These are phyloP conservation scores for Metschnikowia lochheadii DNA, from an alignment of 805 yeast genomes.

Conservation along the genomic window DNA sequence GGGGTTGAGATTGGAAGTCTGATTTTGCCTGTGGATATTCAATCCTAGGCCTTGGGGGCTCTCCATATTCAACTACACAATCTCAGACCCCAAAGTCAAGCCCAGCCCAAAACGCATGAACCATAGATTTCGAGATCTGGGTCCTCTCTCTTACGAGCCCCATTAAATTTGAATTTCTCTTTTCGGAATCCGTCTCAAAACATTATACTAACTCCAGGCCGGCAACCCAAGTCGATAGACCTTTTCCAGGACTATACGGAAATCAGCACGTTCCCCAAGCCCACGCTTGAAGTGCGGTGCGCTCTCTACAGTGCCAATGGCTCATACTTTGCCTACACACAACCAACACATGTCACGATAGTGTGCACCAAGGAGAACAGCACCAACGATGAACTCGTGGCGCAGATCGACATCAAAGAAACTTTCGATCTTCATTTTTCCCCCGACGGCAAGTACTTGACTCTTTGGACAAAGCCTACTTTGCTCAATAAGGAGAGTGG, in stretches of 20 bases:
- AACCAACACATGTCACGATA: conserved; percentile 56
- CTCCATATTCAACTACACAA: no score
- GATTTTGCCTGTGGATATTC: no score
- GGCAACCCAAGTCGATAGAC: conserved; percentile 26
- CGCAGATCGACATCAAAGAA: conserved; percentile 54
- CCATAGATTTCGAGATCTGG: no score
- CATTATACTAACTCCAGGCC: conserved; percentile 25
- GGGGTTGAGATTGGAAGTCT: no score
- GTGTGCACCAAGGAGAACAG: conserved; percentile 45
- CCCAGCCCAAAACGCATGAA: no score
- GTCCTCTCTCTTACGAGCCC: background rate
- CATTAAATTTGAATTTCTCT: no score
- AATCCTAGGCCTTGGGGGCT: no score
- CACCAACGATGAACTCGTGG: conserved; percentile 40
- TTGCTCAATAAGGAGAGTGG: conserved; percentile 63
- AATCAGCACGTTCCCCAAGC: conserved; percentile 32
- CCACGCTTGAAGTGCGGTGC: conserved; percentile 51
- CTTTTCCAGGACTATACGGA: conserved; percentile 32
- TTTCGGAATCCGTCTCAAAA: no score
- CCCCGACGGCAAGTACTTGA: conserved; percentile 77
- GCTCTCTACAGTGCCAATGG: conserved; percentile 71
- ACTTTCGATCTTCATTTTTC: conserved; percentile 82
- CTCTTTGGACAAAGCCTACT: conserved; percentile 87
- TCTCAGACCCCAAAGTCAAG: no score
- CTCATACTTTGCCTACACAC: conserved; percentile 64